phyloP scores from a whole-genome alignment of 192 early-diverging fungal species.

The Podila epicladia region DNA sequence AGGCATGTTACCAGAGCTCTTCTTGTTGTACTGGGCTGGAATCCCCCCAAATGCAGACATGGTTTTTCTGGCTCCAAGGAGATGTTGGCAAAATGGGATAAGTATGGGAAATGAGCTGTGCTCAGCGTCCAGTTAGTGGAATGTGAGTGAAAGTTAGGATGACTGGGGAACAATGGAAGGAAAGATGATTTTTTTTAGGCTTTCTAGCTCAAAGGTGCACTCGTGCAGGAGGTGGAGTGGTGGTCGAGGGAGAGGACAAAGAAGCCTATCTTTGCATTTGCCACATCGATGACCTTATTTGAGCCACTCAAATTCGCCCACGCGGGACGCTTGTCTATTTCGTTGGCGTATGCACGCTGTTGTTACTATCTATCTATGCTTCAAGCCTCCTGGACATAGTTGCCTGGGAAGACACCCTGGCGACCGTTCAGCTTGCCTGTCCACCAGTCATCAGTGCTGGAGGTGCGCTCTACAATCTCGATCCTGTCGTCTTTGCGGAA shows the following conservation, averaged over 20 bases:
- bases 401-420: conserved; percentile 76
- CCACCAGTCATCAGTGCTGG: conserved; percentile 82
- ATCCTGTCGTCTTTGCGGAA: conserved; percentile 79
- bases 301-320: no score
- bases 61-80: not conserved
- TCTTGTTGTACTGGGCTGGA: conserved; percentile 43
- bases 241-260: not conserved
- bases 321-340: no score
- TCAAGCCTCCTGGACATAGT: conserved; percentile 31
- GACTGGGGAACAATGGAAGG: no score
- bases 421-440: conserved; percentile 72
- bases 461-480: conserved; percentile 70
- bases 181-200: no score
- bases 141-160: not conserved
- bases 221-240: not conserved
- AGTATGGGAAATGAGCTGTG: not conserved
- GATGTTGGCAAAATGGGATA: not conserved
- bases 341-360: not conserved
- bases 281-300: no score
- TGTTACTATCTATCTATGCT: conserved; percentile 1
- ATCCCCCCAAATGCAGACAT: conserved; percentile 39
- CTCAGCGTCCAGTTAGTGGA: not conserved
- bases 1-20: conserved; percentile 36
- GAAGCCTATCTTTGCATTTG: no score
- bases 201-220: no score